Evolutionary conservation across 2,329 filamentous ascomycete genomes (phyloP), one percentile per base, ranked within the genome.

Genomic region (Pseudopithomyces chartarum): DNA sequence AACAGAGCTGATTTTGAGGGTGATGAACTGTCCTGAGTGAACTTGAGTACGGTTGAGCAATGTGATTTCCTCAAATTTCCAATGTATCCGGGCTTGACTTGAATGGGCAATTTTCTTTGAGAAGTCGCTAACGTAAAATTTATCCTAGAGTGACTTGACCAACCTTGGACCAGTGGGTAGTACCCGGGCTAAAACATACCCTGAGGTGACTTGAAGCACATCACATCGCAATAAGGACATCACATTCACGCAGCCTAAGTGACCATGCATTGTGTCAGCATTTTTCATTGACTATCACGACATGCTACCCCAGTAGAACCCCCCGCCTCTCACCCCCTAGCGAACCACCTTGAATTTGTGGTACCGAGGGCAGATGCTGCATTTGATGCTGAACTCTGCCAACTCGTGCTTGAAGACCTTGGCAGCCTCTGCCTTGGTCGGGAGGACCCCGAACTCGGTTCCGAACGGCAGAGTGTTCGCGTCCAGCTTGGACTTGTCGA

Each of bases 291-390:
- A 34, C 32, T 34, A 34, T 34, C 32, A n/a, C n/a, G n/a, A n/a
- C n/a, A n/a, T n/a, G n/a, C n/a, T n/a, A n/a, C n/a, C n/a, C n/a
- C n/a, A n/a, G n/a, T n/a, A n/a, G n/a, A n/a, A n/a, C n/a, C n/a
- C 34, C 34, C 34, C n/a, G 13, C 5, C 11, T n/a, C 12, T 12
- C 34, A 13, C 34, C 11, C 3, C n/a, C 36, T 40, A 49, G 17
- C 44, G 44, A 13, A 54, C 26, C 12, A 49, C 26, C 26, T 34
- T 43, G n/a, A 54, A 32, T 1, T 43, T 17, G 15, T 54, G 52
- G 10, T 17, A 2, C 8, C 17, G 7, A 10, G n/a, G 8, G 36
- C 52, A 54, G 6, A 33, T 4, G 1, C 5, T n/a, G 26, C 52
- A 54, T 17, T 43, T 43, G 44, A 54, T 42, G 6, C 17, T 17